Conservation (phyloP, 306 rosid species). For the Medicago truncatula region DNA sequence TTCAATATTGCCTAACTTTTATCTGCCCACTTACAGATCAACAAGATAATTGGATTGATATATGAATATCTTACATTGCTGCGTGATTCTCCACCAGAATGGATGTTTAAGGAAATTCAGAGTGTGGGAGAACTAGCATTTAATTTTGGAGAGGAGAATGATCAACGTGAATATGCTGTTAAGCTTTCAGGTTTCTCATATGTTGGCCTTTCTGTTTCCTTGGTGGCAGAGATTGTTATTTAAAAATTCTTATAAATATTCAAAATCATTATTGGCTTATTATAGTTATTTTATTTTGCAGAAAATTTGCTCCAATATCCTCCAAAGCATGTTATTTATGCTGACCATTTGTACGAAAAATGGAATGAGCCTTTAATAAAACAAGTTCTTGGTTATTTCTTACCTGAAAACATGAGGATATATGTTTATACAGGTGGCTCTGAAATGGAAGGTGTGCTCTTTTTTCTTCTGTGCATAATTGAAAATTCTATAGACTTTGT, state of each 20-base stretch:
- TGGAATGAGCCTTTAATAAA: conserved; percentile 78
- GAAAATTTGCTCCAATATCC: conserved; percentile 70
- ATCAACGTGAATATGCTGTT: too few species aligned
- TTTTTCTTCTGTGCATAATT: background rate
- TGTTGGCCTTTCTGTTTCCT: too few species aligned
- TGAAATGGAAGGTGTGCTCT: conserved; percentile 58
- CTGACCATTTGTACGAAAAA: conserved; percentile 64
- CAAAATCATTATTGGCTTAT: conserved; percentile 14
- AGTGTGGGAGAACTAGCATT: conserved; percentile 85
- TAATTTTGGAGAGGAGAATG: conserved; percentile 59
- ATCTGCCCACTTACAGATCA: conserved; percentile 52
- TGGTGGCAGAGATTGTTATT: too few species aligned
- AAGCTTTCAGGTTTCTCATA: too few species aligned
- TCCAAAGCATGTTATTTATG: conserved; percentile 67
- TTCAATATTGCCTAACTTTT: conserved; percentile 30
- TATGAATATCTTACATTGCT: conserved; percentile 80
- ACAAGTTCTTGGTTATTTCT: conserved; percentile 69
- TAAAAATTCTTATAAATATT: too few species aligned
- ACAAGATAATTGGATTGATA: conserved; percentile 73
- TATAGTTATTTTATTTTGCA: conserved; percentile 48
- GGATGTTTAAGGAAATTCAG: conserved; percentile 92
- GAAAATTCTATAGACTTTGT: conserved; percentile 1
- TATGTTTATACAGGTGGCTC: conserved; percentile 71
- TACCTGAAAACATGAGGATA: conserved; percentile 90
- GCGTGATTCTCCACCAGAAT: conserved; percentile 75